Evolutionary conservation across 441 rosid species (phyloP).

Genomic region (Eutrema salsugineum): DNA sequence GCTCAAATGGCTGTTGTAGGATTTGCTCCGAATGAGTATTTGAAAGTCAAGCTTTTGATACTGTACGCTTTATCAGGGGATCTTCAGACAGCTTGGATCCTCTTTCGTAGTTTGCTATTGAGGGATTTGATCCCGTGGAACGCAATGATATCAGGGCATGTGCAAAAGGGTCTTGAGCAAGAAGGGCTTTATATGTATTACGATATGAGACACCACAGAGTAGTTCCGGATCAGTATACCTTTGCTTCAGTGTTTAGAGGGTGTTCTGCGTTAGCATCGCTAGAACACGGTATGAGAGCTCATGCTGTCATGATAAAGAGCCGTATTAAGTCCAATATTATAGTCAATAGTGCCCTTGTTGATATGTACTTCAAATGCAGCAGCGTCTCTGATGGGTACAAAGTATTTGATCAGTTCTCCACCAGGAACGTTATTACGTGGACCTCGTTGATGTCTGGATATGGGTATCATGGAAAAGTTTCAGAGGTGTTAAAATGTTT

Average conservation of each 20-base stretch:
- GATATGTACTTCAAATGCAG: constrained; percentile 91
- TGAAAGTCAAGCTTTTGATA: constrained; percentile 59
- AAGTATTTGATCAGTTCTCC: constrained; percentile 42
- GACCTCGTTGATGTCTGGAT: constrained; percentile 82
- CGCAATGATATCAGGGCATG: constrained; percentile 54
- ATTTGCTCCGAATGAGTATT: constrained; percentile 38
- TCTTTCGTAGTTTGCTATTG: constrained; percentile 35
- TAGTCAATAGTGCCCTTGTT: constrained; percentile 65
- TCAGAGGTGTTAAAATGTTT: constrained; percentile 63
- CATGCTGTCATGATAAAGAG: constrained; percentile 66
- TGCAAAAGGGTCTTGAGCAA: constrained; percentile 36
- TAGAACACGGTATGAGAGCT: constrained; percentile 61
- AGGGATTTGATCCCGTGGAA: constrained; percentile 52
- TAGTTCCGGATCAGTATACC: constrained; percentile 65
- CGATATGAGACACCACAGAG: constrained; percentile 21
- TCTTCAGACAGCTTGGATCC: constrained; percentile 38
- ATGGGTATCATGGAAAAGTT: constrained; percentile 70
- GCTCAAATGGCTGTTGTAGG: constrained; percentile 65
- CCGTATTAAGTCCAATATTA: constrained; percentile 47
- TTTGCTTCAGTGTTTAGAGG: constrained; percentile 78
- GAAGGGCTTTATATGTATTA: constrained; percentile 31
- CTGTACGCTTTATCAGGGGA: constrained; percentile 55
- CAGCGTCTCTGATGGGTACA: constrained; percentile 50
- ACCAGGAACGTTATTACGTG: constrained; percentile 61
- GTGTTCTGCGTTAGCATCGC: constrained; percentile 56